A percentile compares a stretch with the other conserved stretches of the same genome.
Evolutionary conservation across 305 asterid genomes (phyloP).

Genomic region (Stenogyne calaminthoides): DNA sequence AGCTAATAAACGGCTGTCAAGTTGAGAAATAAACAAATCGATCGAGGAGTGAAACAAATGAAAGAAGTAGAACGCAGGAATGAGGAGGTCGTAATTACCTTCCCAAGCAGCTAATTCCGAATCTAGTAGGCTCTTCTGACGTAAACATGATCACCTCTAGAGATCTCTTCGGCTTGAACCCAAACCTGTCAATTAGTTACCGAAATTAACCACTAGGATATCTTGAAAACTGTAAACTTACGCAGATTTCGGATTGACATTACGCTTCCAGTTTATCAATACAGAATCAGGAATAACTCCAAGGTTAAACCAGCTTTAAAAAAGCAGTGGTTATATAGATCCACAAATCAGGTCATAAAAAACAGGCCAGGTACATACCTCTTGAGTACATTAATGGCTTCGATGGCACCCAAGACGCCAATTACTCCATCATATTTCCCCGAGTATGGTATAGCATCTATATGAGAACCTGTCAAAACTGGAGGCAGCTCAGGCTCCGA

Average conservation of each 20-base stretch:
- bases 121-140: constrained; percentile 98
- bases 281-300: neutral
- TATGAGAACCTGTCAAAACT: constrained; percentile 87
- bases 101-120: constrained; percentile 95
- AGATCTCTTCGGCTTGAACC: constrained; percentile 86
- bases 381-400: constrained; percentile 85
- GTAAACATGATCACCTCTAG: constrained; percentile 96
- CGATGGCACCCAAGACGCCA: constrained; percentile 96
- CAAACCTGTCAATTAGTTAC: constrained; percentile 50
- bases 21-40: constrained; percentile 36
- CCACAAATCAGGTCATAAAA: neutral
- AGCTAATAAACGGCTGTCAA: constrained; percentile 83
- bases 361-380: constrained; percentile 41
- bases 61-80: neutral
- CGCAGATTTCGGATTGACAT: neutral
- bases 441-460: constrained; percentile 93
- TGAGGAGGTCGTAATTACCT: constrained; percentile 49
- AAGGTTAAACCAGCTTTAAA: neutral
- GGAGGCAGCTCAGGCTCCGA: constrained; percentile 72
- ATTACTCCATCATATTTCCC: constrained; percentile 97
- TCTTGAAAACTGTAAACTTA: neutral
- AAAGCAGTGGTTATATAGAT: neutral
- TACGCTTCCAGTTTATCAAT: neutral
- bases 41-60: neutral
- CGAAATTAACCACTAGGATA: constrained; percentile 15